Evolutionary conservation across 2,329 filamentous ascomycete species (phyloP).

Genomic region (Botrytis galanthina): DNA sequence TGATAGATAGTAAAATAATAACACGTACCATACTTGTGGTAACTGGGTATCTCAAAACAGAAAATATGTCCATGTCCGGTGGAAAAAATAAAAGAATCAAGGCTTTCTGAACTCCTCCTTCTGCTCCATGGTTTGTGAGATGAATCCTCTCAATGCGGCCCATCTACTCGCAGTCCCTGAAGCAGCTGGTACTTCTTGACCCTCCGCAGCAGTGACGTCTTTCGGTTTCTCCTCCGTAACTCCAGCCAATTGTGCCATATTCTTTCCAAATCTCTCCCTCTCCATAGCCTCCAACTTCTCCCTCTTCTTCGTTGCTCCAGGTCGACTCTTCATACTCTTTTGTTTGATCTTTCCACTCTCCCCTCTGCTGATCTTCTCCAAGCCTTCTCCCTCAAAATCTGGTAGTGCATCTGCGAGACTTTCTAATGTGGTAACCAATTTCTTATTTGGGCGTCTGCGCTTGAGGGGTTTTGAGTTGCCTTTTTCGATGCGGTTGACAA

Average conservation of each 20-base stretch:
- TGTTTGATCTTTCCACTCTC: constrained; percentile 65
- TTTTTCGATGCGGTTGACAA: constrained; percentile 75
- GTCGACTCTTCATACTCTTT: constrained; percentile 70
- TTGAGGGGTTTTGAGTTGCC: constrained; percentile 54
- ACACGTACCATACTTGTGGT: constrained; percentile 20
- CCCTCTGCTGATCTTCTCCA: constrained; percentile 40
- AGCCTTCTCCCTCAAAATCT: constrained; percentile 46
- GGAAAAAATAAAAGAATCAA: constrained; percentile 1
- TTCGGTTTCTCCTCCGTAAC: constrained; percentile 18
- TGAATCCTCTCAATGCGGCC: constrained; percentile 82
- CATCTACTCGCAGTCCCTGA: constrained; percentile 61
- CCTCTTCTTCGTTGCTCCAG: constrained; percentile 79
- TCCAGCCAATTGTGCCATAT: constrained; percentile 67
- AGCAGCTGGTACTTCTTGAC: constrained; percentile 21
- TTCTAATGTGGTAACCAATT: constrained; percentile 72
- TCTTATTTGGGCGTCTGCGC: constrained; percentile 68
- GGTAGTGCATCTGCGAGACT: constrained; percentile 79
- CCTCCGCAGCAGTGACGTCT: constrained; percentile 18
- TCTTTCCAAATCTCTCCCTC: constrained; percentile 79
- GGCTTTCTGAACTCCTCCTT: constrained; percentile 65
- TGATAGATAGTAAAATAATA: constrained; percentile 6
- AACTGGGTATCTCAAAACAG: constrained; percentile 19
- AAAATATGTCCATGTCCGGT: background rate
- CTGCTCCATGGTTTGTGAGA: constrained; percentile 74
- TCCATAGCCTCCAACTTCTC: constrained; percentile 77